Evolutionary conservation across 2,329 filamentous ascomycete species (phyloP).

Genomic region (Didymella segeticola): DNA sequence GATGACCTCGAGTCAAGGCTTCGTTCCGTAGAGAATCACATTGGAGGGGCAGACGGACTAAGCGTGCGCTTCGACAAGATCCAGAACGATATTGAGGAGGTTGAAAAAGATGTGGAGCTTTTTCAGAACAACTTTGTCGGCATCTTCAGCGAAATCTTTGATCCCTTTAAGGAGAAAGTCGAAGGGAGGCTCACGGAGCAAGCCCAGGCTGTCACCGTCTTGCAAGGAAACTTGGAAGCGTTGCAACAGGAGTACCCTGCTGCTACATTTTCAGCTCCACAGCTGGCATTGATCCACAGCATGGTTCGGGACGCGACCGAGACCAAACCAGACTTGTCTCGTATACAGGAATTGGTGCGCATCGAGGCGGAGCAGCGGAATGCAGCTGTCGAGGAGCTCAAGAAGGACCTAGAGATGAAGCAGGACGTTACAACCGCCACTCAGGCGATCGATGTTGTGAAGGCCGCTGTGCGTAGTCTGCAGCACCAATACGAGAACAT

Average conservation of each 20-base stretch:
- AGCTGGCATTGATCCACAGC: neutral
- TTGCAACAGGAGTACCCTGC: neutral
- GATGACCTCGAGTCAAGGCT: neutral
- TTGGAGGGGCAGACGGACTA: neutral
- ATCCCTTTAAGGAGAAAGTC: conserved; percentile 3
- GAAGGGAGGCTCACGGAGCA: neutral
- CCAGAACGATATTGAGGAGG: neutral
- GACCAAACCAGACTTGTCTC: neutral
- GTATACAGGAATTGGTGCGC: neutral
- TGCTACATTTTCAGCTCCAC: neutral
- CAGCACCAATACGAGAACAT: conserved; percentile 38
- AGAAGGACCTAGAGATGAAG: conserved; percentile 2
- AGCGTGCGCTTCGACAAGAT: neutral
- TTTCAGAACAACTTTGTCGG: neutral
- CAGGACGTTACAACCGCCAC: conserved; percentile 2
- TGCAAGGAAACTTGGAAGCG: neutral
- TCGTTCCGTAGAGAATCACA: neutral
- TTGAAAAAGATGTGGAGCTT: neutral
- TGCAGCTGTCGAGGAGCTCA: neutral
- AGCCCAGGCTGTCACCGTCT: neutral
- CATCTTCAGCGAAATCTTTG: neutral
- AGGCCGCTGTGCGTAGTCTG: conserved; percentile 17
- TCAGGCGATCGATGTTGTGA: conserved; percentile 8
- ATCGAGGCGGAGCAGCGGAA: neutral
- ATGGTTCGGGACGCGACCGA: neutral